A percentile compares a stretch with the other conserved stretches of the same genome.
Conservation (phyloP, 129 eudicot genomes). For the Tagetes erecta region DNA sequence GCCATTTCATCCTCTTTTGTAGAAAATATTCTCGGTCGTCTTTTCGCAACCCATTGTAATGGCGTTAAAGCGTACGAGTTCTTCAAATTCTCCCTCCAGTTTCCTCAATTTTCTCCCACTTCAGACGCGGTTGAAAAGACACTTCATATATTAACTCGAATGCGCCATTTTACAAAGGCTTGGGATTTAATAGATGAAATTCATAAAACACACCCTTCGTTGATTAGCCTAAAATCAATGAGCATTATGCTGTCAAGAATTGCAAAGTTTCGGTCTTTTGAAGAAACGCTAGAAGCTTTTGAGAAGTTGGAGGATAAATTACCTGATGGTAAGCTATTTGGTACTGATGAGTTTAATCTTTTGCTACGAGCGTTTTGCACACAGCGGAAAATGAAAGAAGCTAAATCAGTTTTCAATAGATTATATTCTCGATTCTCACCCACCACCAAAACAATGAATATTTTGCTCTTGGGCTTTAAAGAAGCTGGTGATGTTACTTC, state of each 20-base stretch:
- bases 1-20: conserved; percentile 50
- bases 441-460: conserved; percentile 83
- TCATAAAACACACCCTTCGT: conserved; percentile 47
- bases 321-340: conserved; percentile 51
- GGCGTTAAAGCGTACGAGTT: conserved; percentile 84
- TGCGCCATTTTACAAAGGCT: conserved; percentile 75
- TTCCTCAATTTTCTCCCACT: conserved; percentile 46
- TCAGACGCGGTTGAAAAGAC: conserved; percentile 79
- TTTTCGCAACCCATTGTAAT: conserved; percentile 68
- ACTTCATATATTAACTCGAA: conserved; percentile 74
- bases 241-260: conserved; percentile 78
- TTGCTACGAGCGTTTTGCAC: conserved; percentile 81
- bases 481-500: conserved; percentile 76
- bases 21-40: conserved; percentile 71
- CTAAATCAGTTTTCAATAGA: conserved; percentile 63
- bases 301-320: conserved; percentile 59
- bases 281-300: conserved; percentile 80
- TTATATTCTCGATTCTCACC: conserved; percentile 54
- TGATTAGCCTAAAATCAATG: conserved; percentile 72
- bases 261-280: conserved; percentile 67
- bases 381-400: conserved; percentile 85
- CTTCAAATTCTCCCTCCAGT: conserved; percentile 57
- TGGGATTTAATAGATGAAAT: conserved; percentile 74
- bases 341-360: conserved; percentile 72
- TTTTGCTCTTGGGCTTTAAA: conserved; percentile 78